Conservation (phyloP, 306 rosid genomes). For the Cucumis melo region DNA sequence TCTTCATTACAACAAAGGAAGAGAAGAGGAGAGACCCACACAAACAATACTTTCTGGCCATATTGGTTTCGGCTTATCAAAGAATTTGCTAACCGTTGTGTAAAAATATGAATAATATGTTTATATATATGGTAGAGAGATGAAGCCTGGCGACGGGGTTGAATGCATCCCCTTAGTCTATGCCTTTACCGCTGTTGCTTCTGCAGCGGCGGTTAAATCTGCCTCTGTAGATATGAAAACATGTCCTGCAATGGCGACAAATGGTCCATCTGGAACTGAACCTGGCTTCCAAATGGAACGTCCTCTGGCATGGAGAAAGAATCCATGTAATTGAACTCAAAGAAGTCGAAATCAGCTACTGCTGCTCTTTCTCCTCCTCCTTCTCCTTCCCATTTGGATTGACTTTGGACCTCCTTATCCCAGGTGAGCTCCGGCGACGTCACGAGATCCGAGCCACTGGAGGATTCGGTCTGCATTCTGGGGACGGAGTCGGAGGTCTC, state of each 20-base stretch:
- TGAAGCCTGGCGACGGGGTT: background rate
- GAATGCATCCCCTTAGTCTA: background rate
- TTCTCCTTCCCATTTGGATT: conserved; percentile 45
- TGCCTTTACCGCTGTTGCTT: background rate
- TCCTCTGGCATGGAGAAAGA: conserved; percentile 22
- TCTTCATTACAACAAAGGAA: background rate
- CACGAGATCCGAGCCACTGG: conserved; percentile 70
- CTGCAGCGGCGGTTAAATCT: conserved; percentile 9
- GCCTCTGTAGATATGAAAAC: conserved; percentile 33
- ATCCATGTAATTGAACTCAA: conserved; percentile 37
- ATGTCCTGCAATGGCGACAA: conserved; percentile 44
- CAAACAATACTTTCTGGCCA: background rate
- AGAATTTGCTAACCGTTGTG: background rate
- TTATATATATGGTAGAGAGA: background rate
- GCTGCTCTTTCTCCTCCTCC: conserved; percentile 28
- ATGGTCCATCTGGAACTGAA: conserved; percentile 39
- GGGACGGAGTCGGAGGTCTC: conserved; percentile 57
- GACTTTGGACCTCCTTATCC: conserved; percentile 62
- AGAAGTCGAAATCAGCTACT: conserved; percentile 11
- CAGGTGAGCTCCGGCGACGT: conserved; percentile 56
- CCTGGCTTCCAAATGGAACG: conserved; percentile 44
- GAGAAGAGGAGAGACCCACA: background rate
- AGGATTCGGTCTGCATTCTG: conserved; percentile 44
- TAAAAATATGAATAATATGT: background rate
- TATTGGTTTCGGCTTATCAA: background rate